phyloP scores from a whole-genome alignment of 2,329 filamentous ascomycete genomes.

The Aspergillus sp. region DNA sequence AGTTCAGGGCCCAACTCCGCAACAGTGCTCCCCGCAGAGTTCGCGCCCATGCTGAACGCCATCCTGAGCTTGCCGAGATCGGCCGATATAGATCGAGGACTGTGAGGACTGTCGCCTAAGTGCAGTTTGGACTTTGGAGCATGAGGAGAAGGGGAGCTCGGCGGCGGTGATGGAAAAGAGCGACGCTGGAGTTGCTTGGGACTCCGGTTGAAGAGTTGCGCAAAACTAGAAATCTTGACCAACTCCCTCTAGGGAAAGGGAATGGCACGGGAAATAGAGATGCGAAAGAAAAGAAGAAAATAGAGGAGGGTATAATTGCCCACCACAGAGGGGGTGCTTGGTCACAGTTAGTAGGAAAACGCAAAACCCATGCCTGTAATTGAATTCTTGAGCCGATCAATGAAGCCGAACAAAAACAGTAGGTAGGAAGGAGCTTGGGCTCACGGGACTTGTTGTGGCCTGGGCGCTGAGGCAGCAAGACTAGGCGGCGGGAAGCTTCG shows the following conservation, averaged over 20 bases:
- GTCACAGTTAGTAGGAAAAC: background rate
- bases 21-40: slow-evolving; percentile 42
- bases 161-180: slow-evolving; percentile 40
- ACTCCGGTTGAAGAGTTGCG: slow-evolving; percentile 46
- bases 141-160: slow-evolving; percentile 39
- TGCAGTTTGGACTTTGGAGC: slow-evolving; percentile 32
- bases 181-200: slow-evolving; percentile 43
- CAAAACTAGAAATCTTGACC: slow-evolving; percentile 43
- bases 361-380: background rate
- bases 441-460: slow-evolving; percentile 16
- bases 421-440: slow-evolving; percentile 7
- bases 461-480: slow-evolving; percentile 21
- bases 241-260: slow-evolving; percentile 27
- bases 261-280: slow-evolving; percentile 12
- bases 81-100: slow-evolving; percentile 38
- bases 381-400: background rate
- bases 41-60: slow-evolving; percentile 63
- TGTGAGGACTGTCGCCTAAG: slow-evolving; percentile 37
- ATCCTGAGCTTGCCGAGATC: slow-evolving; percentile 46
- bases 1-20: slow-evolving; percentile 64
- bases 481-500: slow-evolving; percentile 44
- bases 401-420: slow-evolving; percentile 22
- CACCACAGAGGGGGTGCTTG: slow-evolving; percentile 1
- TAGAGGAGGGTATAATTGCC: slow-evolving; percentile 3
- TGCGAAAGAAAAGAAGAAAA: background rate